Evolutionary conservation across 1,284 basidiomycete genomes (phyloP).

Genomic region (Papiliotrema flavescens): DNA sequence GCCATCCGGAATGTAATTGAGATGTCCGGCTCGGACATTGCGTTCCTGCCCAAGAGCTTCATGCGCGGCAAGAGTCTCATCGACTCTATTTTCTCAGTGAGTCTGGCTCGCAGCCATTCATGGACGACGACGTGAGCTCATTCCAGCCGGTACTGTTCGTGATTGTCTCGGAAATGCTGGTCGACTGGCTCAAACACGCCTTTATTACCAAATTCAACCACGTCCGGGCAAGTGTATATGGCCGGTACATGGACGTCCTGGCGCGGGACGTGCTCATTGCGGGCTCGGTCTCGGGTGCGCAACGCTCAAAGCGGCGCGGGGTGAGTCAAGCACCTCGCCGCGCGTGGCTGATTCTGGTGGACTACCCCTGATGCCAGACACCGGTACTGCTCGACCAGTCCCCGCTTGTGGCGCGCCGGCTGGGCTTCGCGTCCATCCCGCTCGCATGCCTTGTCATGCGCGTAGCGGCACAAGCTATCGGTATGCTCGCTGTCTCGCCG

Average conservation of each 20-base stretch:
- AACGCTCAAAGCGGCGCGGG: conserved; percentile 65
- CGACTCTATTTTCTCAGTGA: conserved; percentile 79
- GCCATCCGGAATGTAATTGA: conserved; percentile 95
- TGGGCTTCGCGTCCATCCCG: conserved; percentile 91
- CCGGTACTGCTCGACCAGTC: conserved; percentile 87
- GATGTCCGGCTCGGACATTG: conserved; percentile 78
- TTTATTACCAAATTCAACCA: conserved; percentile 98
- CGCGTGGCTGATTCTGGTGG: too few species aligned
- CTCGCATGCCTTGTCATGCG: conserved; percentile 87
- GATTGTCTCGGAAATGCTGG: conserved; percentile 84
- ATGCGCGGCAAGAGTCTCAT: conserved; percentile 69
- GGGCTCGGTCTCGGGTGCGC: conserved; percentile 54
- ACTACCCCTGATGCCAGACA: conserved; percentile 50
- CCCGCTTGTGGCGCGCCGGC: conserved; percentile 84
- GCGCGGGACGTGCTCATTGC: conserved; percentile 88
- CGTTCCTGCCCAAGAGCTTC: conserved; percentile 79
- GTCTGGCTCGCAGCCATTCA: too few species aligned
- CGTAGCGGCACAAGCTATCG: conserved; percentile 72
- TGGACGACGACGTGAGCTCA: conserved; percentile 9
- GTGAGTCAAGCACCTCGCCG: too few species aligned
- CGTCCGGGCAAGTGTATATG: conserved; percentile 91
- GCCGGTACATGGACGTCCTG: conserved; percentile 91
- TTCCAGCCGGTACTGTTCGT: conserved; percentile 84
- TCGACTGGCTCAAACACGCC: conserved; percentile 99
- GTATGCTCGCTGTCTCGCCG: conserved; percentile 57